Evolutionary conservation across 164 flowering plant genomes (phyloP).

Genomic region (Aristolochia fimbriata): DNA sequence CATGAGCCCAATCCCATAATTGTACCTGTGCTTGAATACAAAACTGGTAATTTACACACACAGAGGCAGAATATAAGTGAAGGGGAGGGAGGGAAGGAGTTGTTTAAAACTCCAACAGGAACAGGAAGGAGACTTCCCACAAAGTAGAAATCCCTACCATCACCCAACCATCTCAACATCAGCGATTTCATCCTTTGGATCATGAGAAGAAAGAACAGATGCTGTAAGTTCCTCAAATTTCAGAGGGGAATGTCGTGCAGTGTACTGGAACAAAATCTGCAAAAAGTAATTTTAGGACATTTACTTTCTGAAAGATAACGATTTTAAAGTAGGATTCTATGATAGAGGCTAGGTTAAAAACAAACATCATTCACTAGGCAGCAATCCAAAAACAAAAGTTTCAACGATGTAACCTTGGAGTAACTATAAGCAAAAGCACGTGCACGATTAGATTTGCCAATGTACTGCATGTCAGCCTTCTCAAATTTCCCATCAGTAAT

Average conservation of each 20-base stretch:
- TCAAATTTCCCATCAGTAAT: constrained; percentile 74
- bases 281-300: not conserved
- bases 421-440: constrained; percentile 91
- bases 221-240: constrained; percentile 59
- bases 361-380: not conserved
- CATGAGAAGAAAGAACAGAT: constrained; percentile 32
- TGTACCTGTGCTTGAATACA: too few relatives aligned
- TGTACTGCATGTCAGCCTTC: constrained; percentile 65
- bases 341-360: not conserved
- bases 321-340: not conserved
- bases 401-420: constrained; percentile 54
- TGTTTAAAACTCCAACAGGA: too few relatives aligned
- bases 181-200: constrained; percentile 19
- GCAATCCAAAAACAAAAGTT: not conserved
- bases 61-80: too few relatives aligned
- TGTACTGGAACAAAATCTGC: constrained; percentile 75
- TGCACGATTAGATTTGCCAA: constrained; percentile 61
- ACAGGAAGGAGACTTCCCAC: too few relatives aligned
- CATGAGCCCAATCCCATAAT: too few relatives aligned
- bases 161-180: constrained; percentile 61
- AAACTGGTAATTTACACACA: too few relatives aligned
- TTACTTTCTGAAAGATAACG: not conserved
- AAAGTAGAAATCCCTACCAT: not conserved
- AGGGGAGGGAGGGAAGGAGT: too few relatives aligned
- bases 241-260: constrained; percentile 70